Base-by-base conservation (phyloP, 139 green algal species). In the Monoraphidium neglectum region DNA sequence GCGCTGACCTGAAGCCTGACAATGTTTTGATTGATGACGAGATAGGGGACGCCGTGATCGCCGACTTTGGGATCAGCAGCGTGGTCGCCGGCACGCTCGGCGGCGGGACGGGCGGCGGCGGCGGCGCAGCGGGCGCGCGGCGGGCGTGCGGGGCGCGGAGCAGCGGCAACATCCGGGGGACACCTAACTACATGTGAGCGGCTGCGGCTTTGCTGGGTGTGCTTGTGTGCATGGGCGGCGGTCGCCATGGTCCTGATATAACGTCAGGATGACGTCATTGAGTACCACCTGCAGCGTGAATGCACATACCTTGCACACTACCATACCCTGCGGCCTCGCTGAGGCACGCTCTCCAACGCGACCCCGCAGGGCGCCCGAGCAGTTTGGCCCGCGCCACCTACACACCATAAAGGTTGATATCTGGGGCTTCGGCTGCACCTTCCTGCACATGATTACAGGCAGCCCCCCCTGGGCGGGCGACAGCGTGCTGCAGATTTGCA, bases 31-130 rank as follows among this genome's bases (percentile, higher is more conserved):
- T 82, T 4, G 70, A 77, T 51, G 74, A 80, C 23, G 77, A 77
- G 47, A 36, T 77, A 24, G 70, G 62, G 0, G 77, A 77, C 56
- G 77, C 69, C 15, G 69, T 82, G 4, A 72, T 82, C 51, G 62
- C 69, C n/a, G 77, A 82, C 47, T 82, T 82, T 70, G 77, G 77
- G 59, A 82, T 82, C 69, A 78, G 69, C 77, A 74, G 49, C 43
- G 70, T 82, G 1, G 69, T 82, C 10, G 67, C 73, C 2, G 32
- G 47, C 46, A 79, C 35, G 33, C 47, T 77, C 4, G 71, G 36
- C n/a, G 38, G 36, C 21, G n/a, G 53, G 2, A 56, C 37, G 26
- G 51, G n/a, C 4, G 46, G 60, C 30, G 36, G 33, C 43, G 8
- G 8, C 43, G 43, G 43, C 43, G 8, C 43, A 8, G 43, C 43